Conservation (phyloP, 495 filamentous ascomycete genomes). For the Staphylotrichum tortipilum region DNA sequence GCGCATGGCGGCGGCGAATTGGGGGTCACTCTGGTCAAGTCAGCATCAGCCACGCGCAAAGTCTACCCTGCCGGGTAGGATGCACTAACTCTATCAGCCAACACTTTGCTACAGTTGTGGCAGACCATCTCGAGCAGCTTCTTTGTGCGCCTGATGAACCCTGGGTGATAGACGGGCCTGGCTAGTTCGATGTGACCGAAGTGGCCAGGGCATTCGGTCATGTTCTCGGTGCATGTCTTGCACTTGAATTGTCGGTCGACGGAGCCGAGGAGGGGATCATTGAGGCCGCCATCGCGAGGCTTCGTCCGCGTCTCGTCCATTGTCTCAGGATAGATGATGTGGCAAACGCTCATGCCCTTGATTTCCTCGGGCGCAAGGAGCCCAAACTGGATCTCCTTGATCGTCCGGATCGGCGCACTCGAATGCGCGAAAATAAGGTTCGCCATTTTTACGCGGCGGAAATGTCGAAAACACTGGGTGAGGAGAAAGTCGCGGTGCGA, state of each 20-base stretch:
- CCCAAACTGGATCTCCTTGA: conserved; percentile 98
- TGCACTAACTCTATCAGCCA: conserved; percentile 86
- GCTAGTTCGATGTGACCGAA: conserved; percentile 97
- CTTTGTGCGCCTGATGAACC: conserved; percentile 96
- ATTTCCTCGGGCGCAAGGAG: conserved; percentile 94
- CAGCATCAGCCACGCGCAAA: conserved; percentile 55
- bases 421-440: conserved; percentile 88
- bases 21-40: conserved; percentile 68
- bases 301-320: conserved; percentile 91
- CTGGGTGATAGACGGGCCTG: conserved; percentile 87
- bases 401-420: conserved; percentile 87
- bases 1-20: conserved; percentile 69
- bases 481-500: background rate
- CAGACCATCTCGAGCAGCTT: conserved; percentile 96
- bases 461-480: background rate
- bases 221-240: conserved; percentile 86
- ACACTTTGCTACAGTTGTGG: conserved; percentile 93
- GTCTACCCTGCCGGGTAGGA: conserved; percentile 33
- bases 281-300: conserved; percentile 80
- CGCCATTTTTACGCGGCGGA: conserved; percentile 52
- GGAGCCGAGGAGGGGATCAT: conserved; percentile 88
- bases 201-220: conserved; percentile 92
- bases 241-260: conserved; percentile 92
- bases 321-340: conserved; percentile 92
- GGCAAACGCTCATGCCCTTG: conserved; percentile 90